Percentiles rank a stretch among this genome's conserved stretches.
These are phyloP conservation scores for Iberis pinnata DNA, from an alignment of 345 rosid genomes.

Conservation along the genomic window DNA sequence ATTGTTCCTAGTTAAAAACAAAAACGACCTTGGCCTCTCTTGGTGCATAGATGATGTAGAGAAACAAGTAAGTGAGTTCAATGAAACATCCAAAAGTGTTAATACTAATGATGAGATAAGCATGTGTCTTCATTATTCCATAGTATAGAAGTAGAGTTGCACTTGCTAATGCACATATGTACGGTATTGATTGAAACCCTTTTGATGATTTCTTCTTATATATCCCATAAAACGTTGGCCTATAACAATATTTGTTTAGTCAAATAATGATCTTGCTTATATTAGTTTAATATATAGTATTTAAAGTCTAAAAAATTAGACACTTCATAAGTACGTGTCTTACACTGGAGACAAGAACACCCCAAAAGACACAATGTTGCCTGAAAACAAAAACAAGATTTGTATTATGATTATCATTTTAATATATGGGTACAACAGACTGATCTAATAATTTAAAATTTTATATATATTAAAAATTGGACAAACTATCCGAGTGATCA, in stretches of 20 bases:
- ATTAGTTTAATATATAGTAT: not conserved
- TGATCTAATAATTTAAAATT: too few relatives aligned
- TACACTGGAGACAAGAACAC: constrained; percentile 80
- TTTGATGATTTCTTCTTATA: constrained; percentile 59
- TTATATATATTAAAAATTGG: too few relatives aligned
- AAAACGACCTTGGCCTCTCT: constrained; percentile 42
- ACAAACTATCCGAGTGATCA: too few relatives aligned
- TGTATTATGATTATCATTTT: not conserved
- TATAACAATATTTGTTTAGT: constrained; percentile 18
- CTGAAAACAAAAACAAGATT: constrained; percentile 25
- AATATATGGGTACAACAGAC: too few relatives aligned
- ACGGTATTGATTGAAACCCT: constrained; percentile 71
- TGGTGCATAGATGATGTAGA: constrained; percentile 55
- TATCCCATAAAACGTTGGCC: constrained; percentile 59
- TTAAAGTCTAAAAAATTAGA: not conserved
- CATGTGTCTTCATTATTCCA: constrained; percentile 45
- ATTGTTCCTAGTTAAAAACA: too few relatives aligned
- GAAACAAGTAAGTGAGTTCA: constrained; percentile 42
- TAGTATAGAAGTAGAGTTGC: constrained; percentile 62
- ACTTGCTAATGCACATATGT: constrained; percentile 51
- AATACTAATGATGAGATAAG: constrained; percentile 50
- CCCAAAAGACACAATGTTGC: constrained; percentile 60
- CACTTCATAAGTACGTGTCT: constrained; percentile 23
- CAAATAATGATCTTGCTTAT: not conserved
- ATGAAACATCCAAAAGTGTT: constrained; percentile 53